These are phyloP conservation scores for Trifolium pratense DNA, from an alignment of 306 rosid species.

Conservation along the genomic window DNA sequence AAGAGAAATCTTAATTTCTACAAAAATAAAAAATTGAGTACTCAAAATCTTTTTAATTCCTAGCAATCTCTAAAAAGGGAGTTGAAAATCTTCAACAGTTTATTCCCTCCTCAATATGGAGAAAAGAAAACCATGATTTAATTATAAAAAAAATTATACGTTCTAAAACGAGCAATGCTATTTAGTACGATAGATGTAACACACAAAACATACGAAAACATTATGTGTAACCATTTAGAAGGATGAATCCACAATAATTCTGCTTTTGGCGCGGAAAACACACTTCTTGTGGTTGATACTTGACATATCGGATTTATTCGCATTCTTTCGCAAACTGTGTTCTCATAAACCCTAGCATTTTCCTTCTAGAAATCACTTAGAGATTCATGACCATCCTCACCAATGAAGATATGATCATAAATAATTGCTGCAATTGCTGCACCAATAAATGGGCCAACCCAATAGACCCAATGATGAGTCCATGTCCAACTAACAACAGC, in stretches of 20 bases:
- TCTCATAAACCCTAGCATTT: neutral
- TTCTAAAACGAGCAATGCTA: neutral
- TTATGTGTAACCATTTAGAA: neutral
- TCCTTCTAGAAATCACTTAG: constrained; percentile 57
- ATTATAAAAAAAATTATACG: neutral
- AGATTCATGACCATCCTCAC: constrained; percentile 58
- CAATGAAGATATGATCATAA: constrained; percentile 70
- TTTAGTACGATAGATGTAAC: neutral
- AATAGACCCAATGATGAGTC: constrained; percentile 78
- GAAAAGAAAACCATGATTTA: neutral
- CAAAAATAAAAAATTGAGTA: neutral
- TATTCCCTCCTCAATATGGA: constrained; percentile 39
- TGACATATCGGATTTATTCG: neutral
- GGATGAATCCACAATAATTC: neutral
- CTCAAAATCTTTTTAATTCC: constrained; percentile 10
- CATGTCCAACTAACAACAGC: constrained; percentile 72
- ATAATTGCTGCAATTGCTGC: constrained; percentile 68
- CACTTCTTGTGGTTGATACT: neutral
- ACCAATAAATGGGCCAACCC: constrained; percentile 74
- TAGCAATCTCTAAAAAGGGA: constrained; percentile 20
- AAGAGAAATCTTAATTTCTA: constrained; percentile 23
- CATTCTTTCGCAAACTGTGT: neutral
- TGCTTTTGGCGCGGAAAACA: neutral
- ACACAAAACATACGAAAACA: neutral
- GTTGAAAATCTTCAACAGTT: constrained; percentile 16